phyloP scores from a whole-genome alignment of 768 basidiomycete genomes.

The Termitomyces sp. region DNA sequence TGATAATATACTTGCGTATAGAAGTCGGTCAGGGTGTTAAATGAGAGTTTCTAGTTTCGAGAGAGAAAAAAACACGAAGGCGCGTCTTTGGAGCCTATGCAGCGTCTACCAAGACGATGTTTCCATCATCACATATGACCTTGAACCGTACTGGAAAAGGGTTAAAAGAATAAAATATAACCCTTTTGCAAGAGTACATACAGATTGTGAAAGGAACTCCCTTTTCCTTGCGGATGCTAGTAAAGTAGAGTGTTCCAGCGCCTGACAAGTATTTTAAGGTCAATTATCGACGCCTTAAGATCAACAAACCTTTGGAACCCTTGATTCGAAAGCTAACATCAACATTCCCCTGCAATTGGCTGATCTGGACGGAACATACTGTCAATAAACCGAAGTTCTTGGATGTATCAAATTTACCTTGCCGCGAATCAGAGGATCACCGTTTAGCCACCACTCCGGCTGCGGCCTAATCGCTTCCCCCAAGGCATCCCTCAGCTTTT shows the following conservation, averaged over 20 bases:
- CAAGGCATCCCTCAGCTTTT: conserved; percentile 44
- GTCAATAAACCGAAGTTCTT: background rate
- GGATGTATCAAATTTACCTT: conserved; percentile 38
- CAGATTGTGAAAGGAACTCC: conserved; percentile 64
- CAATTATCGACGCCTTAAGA: background rate
- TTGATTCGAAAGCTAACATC: conserved; percentile 74
- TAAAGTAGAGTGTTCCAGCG: conserved; percentile 77
- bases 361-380: conserved; percentile 41
- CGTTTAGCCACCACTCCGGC: conserved; percentile 72
- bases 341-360: conserved; percentile 69
- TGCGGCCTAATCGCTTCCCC: conserved; percentile 65
- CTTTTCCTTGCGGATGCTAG: conserved; percentile 74
- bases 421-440: conserved; percentile 67
- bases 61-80: background rate
- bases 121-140: conserved; percentile 61
- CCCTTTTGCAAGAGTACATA: conserved; percentile 28
- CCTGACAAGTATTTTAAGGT: conserved; percentile 29
- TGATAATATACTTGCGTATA: background rate
- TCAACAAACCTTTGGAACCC: conserved; percentile 55
- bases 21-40: background rate
- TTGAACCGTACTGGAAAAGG: conserved; percentile 53
- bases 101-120: conserved; percentile 38
- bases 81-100: conserved; percentile 4
- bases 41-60: background rate
- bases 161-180: conserved; percentile 1